Evolutionary conservation across 495 filamentous ascomycete species (phyloP).

Genomic region (Neurospora tetraspora): DNA sequence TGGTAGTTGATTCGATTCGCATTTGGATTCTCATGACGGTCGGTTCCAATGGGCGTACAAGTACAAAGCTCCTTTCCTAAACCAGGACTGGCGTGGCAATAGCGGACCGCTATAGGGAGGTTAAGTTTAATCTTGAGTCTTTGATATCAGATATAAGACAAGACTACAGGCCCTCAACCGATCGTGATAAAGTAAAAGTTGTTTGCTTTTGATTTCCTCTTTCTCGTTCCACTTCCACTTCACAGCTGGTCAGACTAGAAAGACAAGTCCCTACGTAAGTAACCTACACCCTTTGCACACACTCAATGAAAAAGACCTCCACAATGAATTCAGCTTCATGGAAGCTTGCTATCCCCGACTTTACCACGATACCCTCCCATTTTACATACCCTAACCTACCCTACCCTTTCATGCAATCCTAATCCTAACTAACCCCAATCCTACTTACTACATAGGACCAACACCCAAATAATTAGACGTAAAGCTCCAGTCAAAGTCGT

Average conservation of each 20-base stretch:
- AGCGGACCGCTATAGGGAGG: too few species aligned
- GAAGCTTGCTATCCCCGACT: background rate
- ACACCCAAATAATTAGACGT: slow-evolving; percentile 11
- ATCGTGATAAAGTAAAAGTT: background rate
- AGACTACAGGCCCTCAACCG: too few species aligned
- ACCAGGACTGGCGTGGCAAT: too few species aligned
- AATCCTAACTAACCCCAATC: background rate
- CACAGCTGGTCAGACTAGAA: background rate
- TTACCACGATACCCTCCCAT: background rate
- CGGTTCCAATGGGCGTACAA: background rate
- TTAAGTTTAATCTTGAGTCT: too few species aligned
- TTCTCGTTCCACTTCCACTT: background rate
- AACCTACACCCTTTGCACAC: background rate
- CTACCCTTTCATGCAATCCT: background rate
- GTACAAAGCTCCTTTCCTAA: background rate
- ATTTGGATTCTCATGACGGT: background rate
- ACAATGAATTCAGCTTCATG: background rate
- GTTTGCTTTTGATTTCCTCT: background rate
- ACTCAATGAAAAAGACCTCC: background rate
- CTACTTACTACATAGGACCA: background rate
- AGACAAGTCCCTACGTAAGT: background rate
- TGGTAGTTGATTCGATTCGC: background rate
- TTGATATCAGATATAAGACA: too few species aligned
- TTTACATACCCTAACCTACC: background rate
- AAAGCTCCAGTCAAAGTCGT: slow-evolving; percentile 37